Evolutionary conservation across 345 rosid genomes (phyloP).

Genomic region (Heritiera fomes): DNA sequence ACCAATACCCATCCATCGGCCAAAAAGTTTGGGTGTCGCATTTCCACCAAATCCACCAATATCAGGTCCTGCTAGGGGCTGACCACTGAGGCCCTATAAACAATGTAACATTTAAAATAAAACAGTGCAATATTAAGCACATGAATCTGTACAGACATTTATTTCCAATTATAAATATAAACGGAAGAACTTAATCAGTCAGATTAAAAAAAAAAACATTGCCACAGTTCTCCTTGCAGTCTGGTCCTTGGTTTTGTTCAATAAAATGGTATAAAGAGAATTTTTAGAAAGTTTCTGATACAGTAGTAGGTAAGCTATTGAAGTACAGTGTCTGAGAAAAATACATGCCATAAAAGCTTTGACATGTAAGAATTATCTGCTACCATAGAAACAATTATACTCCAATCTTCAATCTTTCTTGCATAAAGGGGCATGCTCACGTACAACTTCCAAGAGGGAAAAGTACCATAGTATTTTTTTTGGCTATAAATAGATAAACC

Average conservation of each 20-base stretch:
- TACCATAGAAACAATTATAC: not conserved
- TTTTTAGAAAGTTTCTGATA: not conserved
- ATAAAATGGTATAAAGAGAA: not conserved
- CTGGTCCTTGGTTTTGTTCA: not conserved
- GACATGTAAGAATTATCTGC: not conserved
- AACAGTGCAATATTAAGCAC: not conserved
- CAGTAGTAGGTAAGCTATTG: not conserved
- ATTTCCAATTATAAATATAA: not conserved
- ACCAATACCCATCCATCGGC: conserved; percentile 94
- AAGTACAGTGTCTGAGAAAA: not conserved
- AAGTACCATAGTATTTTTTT: not conserved
- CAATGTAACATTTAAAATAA: conserved; percentile 12
- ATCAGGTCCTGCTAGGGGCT: conserved; percentile 95
- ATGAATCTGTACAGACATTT: not conserved
- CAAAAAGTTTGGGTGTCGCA: conserved; percentile 85
- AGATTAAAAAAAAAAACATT: not conserved
- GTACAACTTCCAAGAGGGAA: not conserved
- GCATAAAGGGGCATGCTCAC: not conserved
- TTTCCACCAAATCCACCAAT: conserved; percentile 94
- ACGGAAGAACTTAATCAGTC: not conserved
- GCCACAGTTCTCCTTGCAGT: not conserved
- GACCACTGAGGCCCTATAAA: conserved; percentile 88
- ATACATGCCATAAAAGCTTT: not conserved
- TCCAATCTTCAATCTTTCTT: not conserved
- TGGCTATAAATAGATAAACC: not conserved